A percentile compares a stretch with the other conserved stretches of the same genome.
These are phyloP conservation scores for Lentinus tigrinus DNA, from an alignment of 768 basidiomycete species.

Conservation along the genomic window DNA sequence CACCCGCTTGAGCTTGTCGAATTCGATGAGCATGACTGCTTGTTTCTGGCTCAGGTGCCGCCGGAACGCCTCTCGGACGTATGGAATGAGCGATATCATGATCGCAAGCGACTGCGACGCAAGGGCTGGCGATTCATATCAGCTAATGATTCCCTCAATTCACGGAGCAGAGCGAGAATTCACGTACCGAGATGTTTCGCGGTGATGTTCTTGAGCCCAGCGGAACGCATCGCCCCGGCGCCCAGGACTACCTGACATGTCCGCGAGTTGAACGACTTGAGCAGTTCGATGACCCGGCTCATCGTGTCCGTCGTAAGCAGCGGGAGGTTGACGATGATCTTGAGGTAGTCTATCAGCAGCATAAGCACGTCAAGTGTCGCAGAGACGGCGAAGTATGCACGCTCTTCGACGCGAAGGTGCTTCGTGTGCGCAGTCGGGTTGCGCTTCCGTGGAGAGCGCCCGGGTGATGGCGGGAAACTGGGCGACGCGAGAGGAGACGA, in stretches of 20 bases:
- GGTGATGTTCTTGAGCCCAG: slow-evolving; percentile 96
- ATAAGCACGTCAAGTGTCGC: slow-evolving; percentile 77
- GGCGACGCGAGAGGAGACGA: slow-evolving; percentile 30
- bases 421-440: slow-evolving; percentile 38
- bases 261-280: slow-evolving; percentile 97
- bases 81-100: slow-evolving; percentile 91
- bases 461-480: slow-evolving; percentile 18
- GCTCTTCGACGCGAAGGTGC: slow-evolving; percentile 77
- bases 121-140: slow-evolving; percentile 55
- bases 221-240: slow-evolving; percentile 98
- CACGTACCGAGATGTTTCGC: slow-evolving; percentile 92
- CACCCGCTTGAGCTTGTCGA: slow-evolving; percentile 96
- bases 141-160: slow-evolving; percentile 8
- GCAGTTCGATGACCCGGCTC: slow-evolving; percentile 89
- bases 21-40: slow-evolving; percentile 95
- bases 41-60: slow-evolving; percentile 93
- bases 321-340: slow-evolving; percentile 82
- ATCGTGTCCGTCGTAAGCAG: slow-evolving; percentile 94
- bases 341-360: slow-evolving; percentile 82
- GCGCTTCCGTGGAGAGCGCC: slow-evolving; percentile 16
- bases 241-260: slow-evolving; percentile 98
- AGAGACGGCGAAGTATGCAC: slow-evolving; percentile 79
- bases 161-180: slow-evolving; percentile 6
- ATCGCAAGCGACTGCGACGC: slow-evolving; percentile 96
- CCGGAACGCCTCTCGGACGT: slow-evolving; percentile 92